Percentiles rank a stretch among this genome's conserved stretches.
These are phyloP conservation scores for Phaeosphaeria sp. DNA, from an alignment of 2,329 filamentous ascomycete genomes.

Conservation along the genomic window DNA sequence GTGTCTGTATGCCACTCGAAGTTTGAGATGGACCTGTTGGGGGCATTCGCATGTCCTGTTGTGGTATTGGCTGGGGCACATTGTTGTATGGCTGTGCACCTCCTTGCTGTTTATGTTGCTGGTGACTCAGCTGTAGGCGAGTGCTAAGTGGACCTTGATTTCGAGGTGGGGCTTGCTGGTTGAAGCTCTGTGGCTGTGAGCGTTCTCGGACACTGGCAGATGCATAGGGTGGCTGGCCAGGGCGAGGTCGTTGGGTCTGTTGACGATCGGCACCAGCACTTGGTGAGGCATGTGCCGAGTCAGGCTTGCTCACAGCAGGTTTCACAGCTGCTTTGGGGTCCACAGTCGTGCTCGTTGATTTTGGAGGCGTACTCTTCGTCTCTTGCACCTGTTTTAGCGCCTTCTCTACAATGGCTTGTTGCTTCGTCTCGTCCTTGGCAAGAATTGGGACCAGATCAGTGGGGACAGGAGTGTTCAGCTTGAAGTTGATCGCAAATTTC, in stretches of 20 bases:
- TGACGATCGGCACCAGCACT: conserved; percentile 52
- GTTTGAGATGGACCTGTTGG: conserved; percentile 71
- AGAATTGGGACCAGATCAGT: conserved; percentile 92
- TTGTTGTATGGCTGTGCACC: conserved; percentile 52
- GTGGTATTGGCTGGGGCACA: conserved; percentile 62
- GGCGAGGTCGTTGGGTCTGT: conserved; percentile 54
- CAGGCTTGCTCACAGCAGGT: conserved; percentile 46
- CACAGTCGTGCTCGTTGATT: conserved; percentile 51
- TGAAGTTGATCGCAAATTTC: conserved; percentile 94
- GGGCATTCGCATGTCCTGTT: conserved; percentile 72
- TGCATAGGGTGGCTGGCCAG: conserved; percentile 46
- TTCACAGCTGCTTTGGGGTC: conserved; percentile 40
- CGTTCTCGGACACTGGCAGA: conserved; percentile 54
- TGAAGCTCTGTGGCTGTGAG: conserved; percentile 53
- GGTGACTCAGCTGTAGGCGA: conserved; percentile 59
- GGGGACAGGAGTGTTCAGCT: conserved; percentile 90
- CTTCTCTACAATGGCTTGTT: conserved; percentile 90
- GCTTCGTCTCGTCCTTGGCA: conserved; percentile 94
- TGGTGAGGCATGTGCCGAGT: conserved; percentile 38
- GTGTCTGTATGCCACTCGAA: conserved; percentile 60
- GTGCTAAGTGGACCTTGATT: conserved; percentile 56
- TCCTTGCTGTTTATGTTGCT: conserved; percentile 57
- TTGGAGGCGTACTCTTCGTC: conserved; percentile 44
- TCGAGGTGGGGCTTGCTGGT: conserved; percentile 44
- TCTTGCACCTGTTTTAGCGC: conserved; percentile 76